These are phyloP conservation scores for Microstegium vimineum DNA, from an alignment of 176 grass and related monocot species.

Conservation along the genomic window DNA sequence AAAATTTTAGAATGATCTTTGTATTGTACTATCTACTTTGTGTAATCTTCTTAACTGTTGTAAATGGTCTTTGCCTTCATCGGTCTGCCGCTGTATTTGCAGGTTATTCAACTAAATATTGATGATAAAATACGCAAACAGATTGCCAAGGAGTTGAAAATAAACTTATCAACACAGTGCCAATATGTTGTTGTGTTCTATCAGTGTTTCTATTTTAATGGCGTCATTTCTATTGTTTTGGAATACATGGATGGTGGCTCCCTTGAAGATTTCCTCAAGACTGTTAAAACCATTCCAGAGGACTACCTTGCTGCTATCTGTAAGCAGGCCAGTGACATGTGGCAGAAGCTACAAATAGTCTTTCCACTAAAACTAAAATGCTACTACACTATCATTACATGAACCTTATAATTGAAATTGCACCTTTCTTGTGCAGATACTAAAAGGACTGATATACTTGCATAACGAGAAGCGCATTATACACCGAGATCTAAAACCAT, in stretches of 20 bases:
- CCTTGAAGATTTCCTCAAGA: conserved; percentile 74
- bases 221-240: conserved; percentile 84
- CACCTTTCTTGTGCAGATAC: conserved; percentile 46
- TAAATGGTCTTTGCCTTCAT: background rate
- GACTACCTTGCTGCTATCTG: conserved; percentile 89
- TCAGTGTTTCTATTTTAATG: conserved; percentile 94
- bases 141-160: conserved; percentile 87
- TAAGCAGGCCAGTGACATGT: conserved; percentile 81
- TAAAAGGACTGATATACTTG: conserved; percentile 77
- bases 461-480: conserved; percentile 78
- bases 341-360: background rate
- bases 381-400: background rate
- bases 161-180: conserved; percentile 75
- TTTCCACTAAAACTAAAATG: conserved; percentile 11
- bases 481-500: conserved; percentile 94
- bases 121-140: conserved; percentile 63
- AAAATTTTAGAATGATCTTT: background rate
- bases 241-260: conserved; percentile 98
- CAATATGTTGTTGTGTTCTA: conserved; percentile 61
- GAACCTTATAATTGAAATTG: background rate
- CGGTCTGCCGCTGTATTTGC: background rate
- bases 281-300: conserved; percentile 82
- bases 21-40: background rate
- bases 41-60: background rate
- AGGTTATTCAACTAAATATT: conserved; percentile 95